Base-by-base conservation (phyloP, 106 monocot species). In the Dendrobium huoshanense region DNA sequence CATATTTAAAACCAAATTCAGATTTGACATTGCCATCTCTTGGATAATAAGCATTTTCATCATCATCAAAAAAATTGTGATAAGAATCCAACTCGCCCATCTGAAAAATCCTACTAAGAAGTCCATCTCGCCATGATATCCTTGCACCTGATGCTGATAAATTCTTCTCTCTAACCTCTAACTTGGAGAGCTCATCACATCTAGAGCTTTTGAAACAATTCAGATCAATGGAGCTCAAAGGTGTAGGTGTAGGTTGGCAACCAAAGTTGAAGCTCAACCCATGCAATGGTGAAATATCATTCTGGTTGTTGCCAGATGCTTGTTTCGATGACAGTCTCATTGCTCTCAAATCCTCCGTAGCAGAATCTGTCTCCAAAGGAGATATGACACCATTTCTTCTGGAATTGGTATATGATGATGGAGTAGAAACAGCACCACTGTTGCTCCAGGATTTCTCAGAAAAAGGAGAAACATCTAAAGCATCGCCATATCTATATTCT, bases 61-160 rank as follows among this genome's bases (percentile, higher is more conserved):
- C 84, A 79, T 80, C 81, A 78, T 91, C 91, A 5, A 82, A 84
- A 9, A 88, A 73, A 84, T 77, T 85, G 15, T 75, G 70, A 80
- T 77, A 81, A 72, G 80, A 81, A 81, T 81, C 85, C 58, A 91
- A 77, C 9, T 96, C 88, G 49, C 86, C 88, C 82, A 84, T 88
- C 75, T 93, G 85, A 80, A 89, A 91, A 41, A 93, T 96, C 79
- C 89, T 86, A 85, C 96, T 90, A 41, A 90, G 82, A 15, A 96
- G 80, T 72, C 96, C 96, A 75, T 94, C 94, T 79, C 94, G 75
- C 96, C 94, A 94, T 67, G 96, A 96, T 75, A 96, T 86, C 81
- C 92, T 85, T 41, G 80, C 55, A 7, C 76, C 79, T 16, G 86
- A 78, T 77, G 75, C 72, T 8, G 74, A 67, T 27, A 29, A 20